phyloP scores from a whole-genome alignment of 768 basidiomycete species.

The Piloderma croceum region DNA sequence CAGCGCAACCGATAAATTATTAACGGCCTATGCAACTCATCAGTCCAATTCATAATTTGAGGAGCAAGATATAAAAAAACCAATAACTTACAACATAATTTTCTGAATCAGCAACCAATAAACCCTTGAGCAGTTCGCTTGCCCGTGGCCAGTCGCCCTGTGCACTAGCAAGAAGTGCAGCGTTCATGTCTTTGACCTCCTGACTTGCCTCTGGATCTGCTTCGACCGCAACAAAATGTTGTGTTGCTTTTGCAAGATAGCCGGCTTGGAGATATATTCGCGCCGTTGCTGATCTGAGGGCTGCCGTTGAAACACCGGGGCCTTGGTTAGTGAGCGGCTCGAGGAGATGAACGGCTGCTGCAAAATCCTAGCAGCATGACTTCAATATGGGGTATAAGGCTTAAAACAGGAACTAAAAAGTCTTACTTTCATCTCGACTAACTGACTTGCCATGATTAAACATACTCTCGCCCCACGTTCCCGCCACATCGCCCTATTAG shows the following conservation, averaged over 20 bases:
- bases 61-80: background rate
- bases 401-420: background rate
- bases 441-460: conserved; percentile 73
- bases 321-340: conserved; percentile 55
- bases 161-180: conserved; percentile 59
- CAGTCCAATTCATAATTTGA: background rate
- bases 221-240: conserved; percentile 51
- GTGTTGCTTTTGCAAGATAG: conserved; percentile 50
- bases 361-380: conserved; percentile 48
- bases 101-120: conserved; percentile 50
- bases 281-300: conserved; percentile 63
- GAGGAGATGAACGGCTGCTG: conserved; percentile 62
- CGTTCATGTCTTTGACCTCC: conserved; percentile 53
- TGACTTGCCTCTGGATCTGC: conserved; percentile 39
- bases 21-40: conserved; percentile 48
- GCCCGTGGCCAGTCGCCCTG: conserved; percentile 66
- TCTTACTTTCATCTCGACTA: conserved; percentile 78
- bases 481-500: conserved; percentile 65
- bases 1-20: conserved; percentile 69
- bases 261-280: conserved; percentile 74
- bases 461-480: conserved; percentile 73
- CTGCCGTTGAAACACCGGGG: conserved; percentile 36
- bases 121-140: conserved; percentile 34
- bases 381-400: background rate
- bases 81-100: conserved; percentile 48